phyloP scores from a whole-genome alignment of 1,284 basidiomycete genomes.

The Ustilago vetiveriae region DNA sequence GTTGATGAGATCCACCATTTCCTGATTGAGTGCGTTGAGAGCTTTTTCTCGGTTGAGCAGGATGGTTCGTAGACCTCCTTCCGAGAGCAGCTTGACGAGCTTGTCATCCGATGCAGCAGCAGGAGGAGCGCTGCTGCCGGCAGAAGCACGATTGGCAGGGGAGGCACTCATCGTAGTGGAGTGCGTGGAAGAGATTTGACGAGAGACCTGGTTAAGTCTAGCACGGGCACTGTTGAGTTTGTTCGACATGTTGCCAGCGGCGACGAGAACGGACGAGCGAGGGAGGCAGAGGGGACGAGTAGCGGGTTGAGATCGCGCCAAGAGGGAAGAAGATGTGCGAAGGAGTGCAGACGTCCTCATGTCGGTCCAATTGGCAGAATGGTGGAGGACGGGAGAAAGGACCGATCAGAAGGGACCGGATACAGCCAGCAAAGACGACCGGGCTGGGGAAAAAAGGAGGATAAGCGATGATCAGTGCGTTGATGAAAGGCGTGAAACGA shows the following conservation, averaged over 20 bases:
- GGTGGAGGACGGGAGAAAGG: no score
- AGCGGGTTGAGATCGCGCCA: conserved; percentile 9
- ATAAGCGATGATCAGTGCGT: conserved; percentile 1
- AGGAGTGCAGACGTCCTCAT: conserved; percentile 40
- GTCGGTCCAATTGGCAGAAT: conserved; percentile 6
- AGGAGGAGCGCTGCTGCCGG: no score
- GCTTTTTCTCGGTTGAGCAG: conserved; percentile 83
- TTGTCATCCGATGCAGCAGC: conserved; percentile 2
- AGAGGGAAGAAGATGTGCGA: conserved; percentile 26
- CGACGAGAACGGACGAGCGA: background rate
- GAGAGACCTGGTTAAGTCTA: conserved; percentile 35
- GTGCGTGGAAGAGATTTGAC: conserved; percentile 25
- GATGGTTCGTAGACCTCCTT: conserved; percentile 72
- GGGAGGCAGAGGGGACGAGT: background rate
- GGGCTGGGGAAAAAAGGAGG: background rate
- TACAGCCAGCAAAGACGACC: background rate
- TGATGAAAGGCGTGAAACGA: no score
- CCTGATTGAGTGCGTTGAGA: conserved; percentile 84
- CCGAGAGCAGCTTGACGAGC: conserved; percentile 47
- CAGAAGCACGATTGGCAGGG: conserved; percentile 5
- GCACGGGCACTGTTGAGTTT: conserved; percentile 28
- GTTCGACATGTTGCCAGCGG: conserved; percentile 15
- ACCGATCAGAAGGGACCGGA: no score
- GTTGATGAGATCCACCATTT: conserved; percentile 81
- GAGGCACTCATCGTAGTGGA: conserved; percentile 19